phyloP scores from a whole-genome alignment of 768 basidiomycete species.

The Symmetrospora coprosmae region DNA sequence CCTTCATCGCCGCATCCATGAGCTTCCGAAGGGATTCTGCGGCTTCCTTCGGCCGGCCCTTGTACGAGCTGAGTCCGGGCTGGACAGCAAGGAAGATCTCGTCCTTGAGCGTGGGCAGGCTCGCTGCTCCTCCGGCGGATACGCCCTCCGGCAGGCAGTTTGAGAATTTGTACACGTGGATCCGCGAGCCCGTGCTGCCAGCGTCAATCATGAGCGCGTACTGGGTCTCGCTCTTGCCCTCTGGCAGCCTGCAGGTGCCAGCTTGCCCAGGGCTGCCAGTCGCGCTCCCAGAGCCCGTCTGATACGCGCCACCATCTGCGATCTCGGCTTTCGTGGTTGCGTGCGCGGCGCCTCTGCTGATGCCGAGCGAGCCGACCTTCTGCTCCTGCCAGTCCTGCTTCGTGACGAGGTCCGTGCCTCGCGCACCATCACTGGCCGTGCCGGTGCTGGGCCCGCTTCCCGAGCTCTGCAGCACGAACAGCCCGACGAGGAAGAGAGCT shows the following conservation, averaged over 20 bases:
- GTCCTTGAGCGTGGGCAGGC: conserved; percentile 69
- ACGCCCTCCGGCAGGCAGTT: conserved; percentile 34
- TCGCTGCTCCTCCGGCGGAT: conserved; percentile 53
- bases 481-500: neutral
- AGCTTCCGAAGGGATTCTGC: conserved; percentile 65
- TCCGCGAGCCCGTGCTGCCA: conserved; percentile 89
- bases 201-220: conserved; percentile 97
- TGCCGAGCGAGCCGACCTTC: neutral
- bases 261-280: too few species aligned
- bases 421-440: neutral
- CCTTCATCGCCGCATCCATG: conserved; percentile 60
- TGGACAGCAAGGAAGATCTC: conserved; percentile 75
- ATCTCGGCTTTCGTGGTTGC: neutral
- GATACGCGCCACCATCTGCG: neutral
- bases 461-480: neutral
- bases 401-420: neutral
- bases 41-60: conserved; percentile 50
- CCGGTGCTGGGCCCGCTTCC: neutral
- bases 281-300: too few species aligned
- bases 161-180: conserved; percentile 89
- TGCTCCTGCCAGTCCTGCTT: neutral
- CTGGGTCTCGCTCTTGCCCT: conserved; percentile 39
- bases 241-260: conserved; percentile 4
- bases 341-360: neutral
- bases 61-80: conserved; percentile 61